Evolutionary conservation across 2,329 filamentous ascomycete genomes (phyloP), one percentile per base, ranked within the genome.

Genomic region (Penicillium crustosum): DNA sequence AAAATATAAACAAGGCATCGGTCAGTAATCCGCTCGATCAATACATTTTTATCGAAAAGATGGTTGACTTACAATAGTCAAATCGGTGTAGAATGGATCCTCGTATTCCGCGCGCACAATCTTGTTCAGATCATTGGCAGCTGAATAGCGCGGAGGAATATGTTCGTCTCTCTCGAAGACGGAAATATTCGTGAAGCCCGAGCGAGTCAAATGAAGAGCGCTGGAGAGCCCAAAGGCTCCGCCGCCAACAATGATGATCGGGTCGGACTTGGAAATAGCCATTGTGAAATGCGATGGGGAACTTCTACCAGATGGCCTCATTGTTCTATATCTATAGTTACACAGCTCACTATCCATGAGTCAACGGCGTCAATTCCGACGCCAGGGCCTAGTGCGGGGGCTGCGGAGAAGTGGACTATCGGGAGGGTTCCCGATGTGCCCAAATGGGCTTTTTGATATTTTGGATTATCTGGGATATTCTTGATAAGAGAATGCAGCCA

Each of bases 51-150:
- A 10, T 25, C 6, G 27, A 13, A 41, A 13, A 42, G 17, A 48
- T 44, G 21, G 13, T 4, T 4, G 27, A 63, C 75, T 58, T 70
- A 82, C 81, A 53, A 84, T 71, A 2, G 83, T 79, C 43, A 85
- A 66, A 2, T 83, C 75, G 0, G 82, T 82, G 58, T 86, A 86
- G 55, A 83, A 84, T 0, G 76, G 73, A 57, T 85, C 82, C 59
- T 83, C 81, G 57, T 86, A 86, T 61, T 86, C 83, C 5, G 80
- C 82, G 2, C 83, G 78, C 36, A 86, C 75, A 55, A 86, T 86
- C 69, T 87, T 87, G 68, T 86, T 87, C 27, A 86, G 66, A 61
- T 87, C 83, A 58, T 84, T 83, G 21, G 79, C 83, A 0, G 83
- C 85, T 0, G 84, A 85, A 64, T 70, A 79, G 5, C 72, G 71